Evolutionary conservation across 1,284 basidiomycete species (phyloP), one percentile per base, ranked within the genome.

Genomic region (Heliocybe sulcata): DNA sequence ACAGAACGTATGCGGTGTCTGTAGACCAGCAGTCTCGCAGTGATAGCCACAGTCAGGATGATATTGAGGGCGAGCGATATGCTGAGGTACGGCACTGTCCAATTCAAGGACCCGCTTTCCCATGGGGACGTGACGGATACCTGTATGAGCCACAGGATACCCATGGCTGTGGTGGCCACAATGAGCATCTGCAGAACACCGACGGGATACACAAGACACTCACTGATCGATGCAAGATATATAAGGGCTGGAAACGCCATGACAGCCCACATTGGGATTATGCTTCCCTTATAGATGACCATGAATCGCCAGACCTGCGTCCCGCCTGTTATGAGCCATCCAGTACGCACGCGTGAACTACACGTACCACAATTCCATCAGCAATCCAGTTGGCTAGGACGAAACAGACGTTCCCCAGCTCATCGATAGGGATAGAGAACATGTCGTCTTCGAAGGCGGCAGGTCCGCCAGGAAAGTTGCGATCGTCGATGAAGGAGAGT

Each of bases 381-480:
- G 64, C 63, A 14, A 68, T 53, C 63, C 63, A 68, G 45, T 61
- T 63, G 9, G 60, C 57, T 20, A 71, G 42, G 4, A 66, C 59
- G 54, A 63, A 62, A 2, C 55, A 56, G 3, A 61, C 64, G 50
- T 69, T 70, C 3, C 64, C 67, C 1, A 66, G 52, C 31, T 58
- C 63, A 50, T 66, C 64, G 20, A 67, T 56, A 3, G 66, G 62
- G 2, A 65, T 54, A 4, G 51, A 64, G 56, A 58, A 63, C 61
- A 35, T 35, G 33, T 9, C 33, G 9, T 35, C 33, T 35, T 35
- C 60, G 56, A 58, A 66, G 35, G 58, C 61, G 45, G 54, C 59
- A 10, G 70, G 70, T 2, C 70, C 69, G 0, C 70, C 69, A 22
- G 66, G 65, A 48, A 63, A 68, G 45, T 65, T 63, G 2, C 69